Evolutionary conservation across 2,329 filamentous ascomycete species (phyloP), one percentile per base, ranked within the genome.

Genomic region (Cercospora beticola): DNA sequence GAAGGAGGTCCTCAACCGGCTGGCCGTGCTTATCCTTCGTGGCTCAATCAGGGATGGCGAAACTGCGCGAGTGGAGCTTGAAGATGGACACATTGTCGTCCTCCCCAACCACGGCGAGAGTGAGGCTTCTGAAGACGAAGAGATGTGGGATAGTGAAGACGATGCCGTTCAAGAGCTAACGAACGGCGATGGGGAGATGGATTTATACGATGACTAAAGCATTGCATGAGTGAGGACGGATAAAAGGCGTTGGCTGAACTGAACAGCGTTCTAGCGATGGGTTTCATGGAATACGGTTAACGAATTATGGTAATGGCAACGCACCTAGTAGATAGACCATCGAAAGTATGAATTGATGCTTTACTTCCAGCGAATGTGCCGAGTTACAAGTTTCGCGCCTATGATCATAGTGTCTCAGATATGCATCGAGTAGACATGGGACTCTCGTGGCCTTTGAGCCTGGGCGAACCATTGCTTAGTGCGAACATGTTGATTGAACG

Each of bases 1-100:
- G 84, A 95, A 95, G 82, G 95, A 99, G 81, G 93, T 99, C 2
- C 88, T 99, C 76, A 99, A 99, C 82, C 89, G 90, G 61, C 84
- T 99, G 71, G 95, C 95, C 1, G 92, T 99, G 49, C 86, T 98
- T 71, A 96, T 99, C 71, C 86, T 99, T 26, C 88, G 93, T 71
- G 93, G 93, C 71, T 89, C 87, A 65, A 90, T 99, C 78, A 88
- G 86, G 74, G 94, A 99, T 73, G 94, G 94, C 54, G 95, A 99
- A 83, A 82, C 81, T 1, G 95, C 95, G 0, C 85, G 87, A 28
- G 92, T 98, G 26, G 89, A 92, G 57, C 85, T 98, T 69, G 86
- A 90, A 31, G 88, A 93, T 71, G 92, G 92, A 57, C 92, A 92
- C 79, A 90, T 98, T 68, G 83, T 88, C 2, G 93, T 99, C 1